Conservation (phyloP, 108 stramenopile species). For the Discostella stelligeroides region DNA sequence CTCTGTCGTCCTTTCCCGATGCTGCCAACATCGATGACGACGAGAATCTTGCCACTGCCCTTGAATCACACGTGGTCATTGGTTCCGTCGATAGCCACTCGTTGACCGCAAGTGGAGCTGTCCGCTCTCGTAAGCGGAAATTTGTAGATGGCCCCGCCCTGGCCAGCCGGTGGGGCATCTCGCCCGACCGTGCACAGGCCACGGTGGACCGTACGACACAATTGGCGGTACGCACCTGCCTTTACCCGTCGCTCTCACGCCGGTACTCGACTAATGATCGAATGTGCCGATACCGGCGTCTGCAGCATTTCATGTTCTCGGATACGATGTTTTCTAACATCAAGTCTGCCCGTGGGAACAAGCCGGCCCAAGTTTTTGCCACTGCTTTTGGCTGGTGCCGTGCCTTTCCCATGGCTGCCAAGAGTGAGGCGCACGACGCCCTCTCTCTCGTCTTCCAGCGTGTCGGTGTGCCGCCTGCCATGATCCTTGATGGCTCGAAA, state of each 20-base stretch:
- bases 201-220: conserved; percentile 42
- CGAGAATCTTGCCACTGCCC: conserved; percentile 18
- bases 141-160: neutral
- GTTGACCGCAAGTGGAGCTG: neutral
- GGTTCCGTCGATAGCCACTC: too few relatives aligned
- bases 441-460: conserved; percentile 19
- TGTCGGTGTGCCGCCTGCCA: conserved; percentile 33
- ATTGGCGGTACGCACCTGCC: conserved; percentile 15
- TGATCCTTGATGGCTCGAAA: conserved; percentile 40
- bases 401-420: conserved; percentile 31
- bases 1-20: neutral
- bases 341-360: conserved; percentile 25
- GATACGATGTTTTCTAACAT: conserved; percentile 27
- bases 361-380: conserved; percentile 25
- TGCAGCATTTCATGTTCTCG: conserved; percentile 20
- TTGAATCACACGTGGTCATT: neutral
- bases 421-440: conserved; percentile 32
- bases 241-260: conserved; percentile 17
- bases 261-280: conserved; percentile 16
- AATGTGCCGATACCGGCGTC: conserved; percentile 19
- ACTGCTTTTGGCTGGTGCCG: conserved; percentile 28
- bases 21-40: conserved; percentile 6
- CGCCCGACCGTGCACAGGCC: conserved; percentile 23
- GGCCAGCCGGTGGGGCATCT: conserved; percentile 27
- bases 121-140: neutral